Conservation (phyloP, 331 rosid genomes). For the Rosa hybrid region DNA sequence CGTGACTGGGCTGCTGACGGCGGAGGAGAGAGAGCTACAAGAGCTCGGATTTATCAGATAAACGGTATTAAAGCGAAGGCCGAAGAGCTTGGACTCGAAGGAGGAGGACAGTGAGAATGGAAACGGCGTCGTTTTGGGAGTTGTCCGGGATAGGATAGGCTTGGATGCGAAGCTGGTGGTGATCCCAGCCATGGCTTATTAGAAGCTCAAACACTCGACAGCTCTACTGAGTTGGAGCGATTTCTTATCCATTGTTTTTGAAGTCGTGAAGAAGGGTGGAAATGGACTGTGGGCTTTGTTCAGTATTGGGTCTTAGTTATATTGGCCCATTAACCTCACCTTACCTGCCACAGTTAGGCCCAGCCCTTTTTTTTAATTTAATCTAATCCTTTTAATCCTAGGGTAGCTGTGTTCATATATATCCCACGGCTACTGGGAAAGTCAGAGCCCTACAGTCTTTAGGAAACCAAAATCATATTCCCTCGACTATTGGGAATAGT, state of each 20-base stretch:
- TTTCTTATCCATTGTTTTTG: not conserved
- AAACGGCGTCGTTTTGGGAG: constrained; percentile 27
- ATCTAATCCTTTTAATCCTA: too few relatives aligned
- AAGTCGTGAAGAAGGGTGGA: not conserved
- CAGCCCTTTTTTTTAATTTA: not conserved
- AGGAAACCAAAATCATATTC: too few relatives aligned
- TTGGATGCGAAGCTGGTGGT: constrained; percentile 54
- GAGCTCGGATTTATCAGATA: constrained; percentile 30
- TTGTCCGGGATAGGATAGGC: constrained; percentile 31
- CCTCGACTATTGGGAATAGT: too few relatives aligned
- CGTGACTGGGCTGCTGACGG: constrained; percentile 27
- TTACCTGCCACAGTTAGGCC: not conserved
- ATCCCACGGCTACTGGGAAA: too few relatives aligned
- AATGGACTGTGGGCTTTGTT: not conserved
- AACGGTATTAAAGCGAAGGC: constrained; percentile 41
- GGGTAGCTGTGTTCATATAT: too few relatives aligned
- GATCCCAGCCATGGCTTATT: constrained; percentile 73
- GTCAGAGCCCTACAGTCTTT: too few relatives aligned
- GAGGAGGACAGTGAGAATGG: constrained; percentile 35
- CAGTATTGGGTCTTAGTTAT: not conserved
- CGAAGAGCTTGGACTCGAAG: constrained; percentile 52
- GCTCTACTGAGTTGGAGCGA: not conserved
- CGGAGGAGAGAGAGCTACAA: constrained; percentile 27
- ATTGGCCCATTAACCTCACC: too few relatives aligned
- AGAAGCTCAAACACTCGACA: not conserved